A percentile compares a stretch with the other conserved stretches of the same genome.
Evolutionary conservation across 2,329 filamentous ascomycete genomes (phyloP).

Genomic region (Pseudogymnoascus sp.): DNA sequence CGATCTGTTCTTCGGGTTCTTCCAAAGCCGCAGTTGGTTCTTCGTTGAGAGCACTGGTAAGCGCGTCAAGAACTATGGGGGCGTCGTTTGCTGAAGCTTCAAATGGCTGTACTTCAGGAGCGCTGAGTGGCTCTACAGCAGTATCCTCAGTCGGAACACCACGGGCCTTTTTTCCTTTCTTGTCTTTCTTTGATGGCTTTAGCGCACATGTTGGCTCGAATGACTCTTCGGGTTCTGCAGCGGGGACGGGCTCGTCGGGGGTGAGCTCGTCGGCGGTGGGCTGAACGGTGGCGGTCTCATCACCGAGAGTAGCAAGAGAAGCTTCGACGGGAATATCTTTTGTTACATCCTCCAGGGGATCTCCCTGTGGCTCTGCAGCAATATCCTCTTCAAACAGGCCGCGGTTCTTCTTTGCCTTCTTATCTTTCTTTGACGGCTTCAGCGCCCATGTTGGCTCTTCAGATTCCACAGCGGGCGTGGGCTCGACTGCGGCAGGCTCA

Average conservation of each 20-base stretch:
- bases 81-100: not conserved
- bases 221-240: not conserved
- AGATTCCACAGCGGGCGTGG: conserved; percentile 17
- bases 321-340: not conserved
- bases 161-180: conserved; percentile 30
- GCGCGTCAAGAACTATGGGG: not conserved
- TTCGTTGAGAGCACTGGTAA: not conserved
- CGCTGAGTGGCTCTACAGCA: not conserved
- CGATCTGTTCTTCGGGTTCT: not conserved
- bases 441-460: conserved; percentile 10
- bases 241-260: not conserved
- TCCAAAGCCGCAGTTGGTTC: not conserved
- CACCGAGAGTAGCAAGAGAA: not conserved
- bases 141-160: not conserved
- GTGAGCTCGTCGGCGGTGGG: not conserved
- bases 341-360: not conserved
- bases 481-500: not conserved
- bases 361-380: not conserved
- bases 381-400: not conserved
- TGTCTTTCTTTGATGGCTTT: conserved; percentile 13
- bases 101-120: not conserved
- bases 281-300: not conserved
- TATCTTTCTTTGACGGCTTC: conserved; percentile 8
- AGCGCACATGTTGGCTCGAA: not conserved
- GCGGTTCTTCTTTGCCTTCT: conserved; percentile 1